phyloP scores from a whole-genome alignment of 2,329 filamentous ascomycete genomes.

The Emergomyces africanus region DNA sequence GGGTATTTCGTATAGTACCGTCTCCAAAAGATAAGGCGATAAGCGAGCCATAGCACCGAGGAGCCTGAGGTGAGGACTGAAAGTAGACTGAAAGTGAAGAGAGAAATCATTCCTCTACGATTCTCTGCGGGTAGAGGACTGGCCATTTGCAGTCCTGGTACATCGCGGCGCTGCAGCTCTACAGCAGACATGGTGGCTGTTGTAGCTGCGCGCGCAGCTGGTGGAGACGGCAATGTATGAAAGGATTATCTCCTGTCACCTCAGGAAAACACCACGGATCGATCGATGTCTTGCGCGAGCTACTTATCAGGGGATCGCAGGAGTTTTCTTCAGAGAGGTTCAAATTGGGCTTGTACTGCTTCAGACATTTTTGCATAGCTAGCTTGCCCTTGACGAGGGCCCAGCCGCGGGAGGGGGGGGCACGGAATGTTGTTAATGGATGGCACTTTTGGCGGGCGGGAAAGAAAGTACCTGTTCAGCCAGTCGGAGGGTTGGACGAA shows the following conservation, averaged over 20 bases:
- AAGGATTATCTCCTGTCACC: background rate
- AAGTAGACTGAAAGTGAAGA: constrained; percentile 33
- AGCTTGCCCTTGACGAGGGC: background rate
- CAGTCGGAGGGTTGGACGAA: background rate
- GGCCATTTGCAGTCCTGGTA: background rate
- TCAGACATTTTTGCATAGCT: background rate
- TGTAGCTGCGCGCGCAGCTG: background rate
- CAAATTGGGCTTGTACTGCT: background rate
- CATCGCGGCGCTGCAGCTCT: background rate
- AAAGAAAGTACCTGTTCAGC: background rate
- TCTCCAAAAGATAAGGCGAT: constrained; percentile 38
- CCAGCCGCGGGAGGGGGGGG: background rate
- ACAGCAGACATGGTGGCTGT: background rate
- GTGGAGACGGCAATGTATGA: background rate
- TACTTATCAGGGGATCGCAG: background rate
- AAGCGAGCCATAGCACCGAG: constrained; percentile 37
- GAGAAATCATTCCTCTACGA: constrained; percentile 29
- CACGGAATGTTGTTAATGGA: background rate
- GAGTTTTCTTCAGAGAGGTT: background rate
- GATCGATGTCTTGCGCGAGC: background rate
- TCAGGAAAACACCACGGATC: background rate
- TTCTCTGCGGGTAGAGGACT: background rate
- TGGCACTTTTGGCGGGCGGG: background rate
- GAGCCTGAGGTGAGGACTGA: constrained; percentile 33
- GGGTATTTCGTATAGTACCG: constrained; percentile 36